Conservation (phyloP, 192 early-diverging fungal genomes). For the Podila clonocystis region DNA sequence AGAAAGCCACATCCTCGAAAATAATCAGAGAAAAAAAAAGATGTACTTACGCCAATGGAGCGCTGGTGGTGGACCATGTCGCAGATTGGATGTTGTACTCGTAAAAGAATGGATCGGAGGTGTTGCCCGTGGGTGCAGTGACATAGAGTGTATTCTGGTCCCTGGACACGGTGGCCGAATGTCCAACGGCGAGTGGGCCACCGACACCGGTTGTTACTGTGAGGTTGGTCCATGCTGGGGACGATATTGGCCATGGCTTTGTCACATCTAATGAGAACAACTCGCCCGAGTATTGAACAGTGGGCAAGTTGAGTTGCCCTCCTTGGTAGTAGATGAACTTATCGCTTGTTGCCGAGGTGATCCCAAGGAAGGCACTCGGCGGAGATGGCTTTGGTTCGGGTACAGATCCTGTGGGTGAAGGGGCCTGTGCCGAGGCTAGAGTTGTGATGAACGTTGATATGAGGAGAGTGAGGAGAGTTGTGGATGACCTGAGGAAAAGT, state of each 20-base stretch:
- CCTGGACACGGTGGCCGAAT: conserved; percentile 33
- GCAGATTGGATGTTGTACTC: conserved; percentile 17
- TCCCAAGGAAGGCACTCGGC: conserved; percentile 14
- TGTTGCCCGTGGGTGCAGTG: conserved; percentile 22
- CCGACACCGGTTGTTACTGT: neutral
- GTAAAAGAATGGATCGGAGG: conserved; percentile 14
- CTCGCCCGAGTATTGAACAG: conserved; percentile 17
- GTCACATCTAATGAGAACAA: conserved; percentile 29
- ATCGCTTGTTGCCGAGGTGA: conserved; percentile 19
- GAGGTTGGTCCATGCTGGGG: conserved; percentile 31
- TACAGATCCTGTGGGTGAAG: neutral
- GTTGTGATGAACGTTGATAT: neutral
- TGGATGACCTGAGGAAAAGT: neutral
- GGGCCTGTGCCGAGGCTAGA: neutral
- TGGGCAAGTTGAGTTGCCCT: conserved; percentile 23
- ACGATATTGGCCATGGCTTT: conserved; percentile 11
- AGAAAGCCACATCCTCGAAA: neutral
- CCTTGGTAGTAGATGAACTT: conserved; percentile 25
- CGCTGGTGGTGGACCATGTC: conserved; percentile 22
- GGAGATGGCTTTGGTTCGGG: neutral
- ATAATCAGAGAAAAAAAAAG: neutral
- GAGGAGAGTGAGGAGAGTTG: neutral
- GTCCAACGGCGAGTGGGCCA: conserved; percentile 13
- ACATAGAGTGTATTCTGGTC: conserved; percentile 21
- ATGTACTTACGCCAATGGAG: conserved; percentile 38